phyloP scores from a whole-genome alignment of 2,329 filamentous ascomycete species.

The Erysiphe neolycopersici region DNA sequence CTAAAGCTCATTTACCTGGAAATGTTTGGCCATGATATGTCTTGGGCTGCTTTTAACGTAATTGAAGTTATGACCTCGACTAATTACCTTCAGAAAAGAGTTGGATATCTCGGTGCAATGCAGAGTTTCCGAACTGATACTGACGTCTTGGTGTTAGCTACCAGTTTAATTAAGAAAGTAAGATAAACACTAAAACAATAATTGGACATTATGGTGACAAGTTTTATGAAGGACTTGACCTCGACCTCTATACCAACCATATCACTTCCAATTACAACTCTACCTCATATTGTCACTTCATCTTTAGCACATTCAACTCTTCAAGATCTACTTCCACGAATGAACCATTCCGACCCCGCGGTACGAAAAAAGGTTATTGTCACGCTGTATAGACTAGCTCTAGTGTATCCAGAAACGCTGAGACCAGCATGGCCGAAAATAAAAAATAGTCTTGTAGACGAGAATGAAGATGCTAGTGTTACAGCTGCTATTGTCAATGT shows the following conservation, averaged over 20 bases:
- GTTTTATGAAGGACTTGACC: slow-evolving; percentile 34
- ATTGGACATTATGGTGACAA: slow-evolving; percentile 2
- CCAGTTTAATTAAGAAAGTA: slow-evolving; percentile 87
- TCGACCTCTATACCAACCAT: slow-evolving; percentile 49
- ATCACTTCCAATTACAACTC: slow-evolving; percentile 58
- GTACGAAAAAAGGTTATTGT: slow-evolving; percentile 93
- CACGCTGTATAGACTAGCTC: slow-evolving; percentile 70
- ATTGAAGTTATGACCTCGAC: slow-evolving; percentile 95
- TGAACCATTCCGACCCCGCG: slow-evolving; percentile 61
- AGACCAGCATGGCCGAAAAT: slow-evolving; percentile 92
- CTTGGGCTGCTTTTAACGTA: slow-evolving; percentile 94
- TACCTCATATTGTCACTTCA: slow-evolving; percentile 87
- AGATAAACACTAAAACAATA: not conserved
- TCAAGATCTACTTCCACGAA: slow-evolving; percentile 58
- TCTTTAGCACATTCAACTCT: slow-evolving; percentile 77
- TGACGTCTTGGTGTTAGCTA: slow-evolving; percentile 90
- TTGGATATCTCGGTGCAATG: slow-evolving; percentile 81
- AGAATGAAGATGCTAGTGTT: slow-evolving; percentile 70
- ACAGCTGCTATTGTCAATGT: slow-evolving; percentile 94
- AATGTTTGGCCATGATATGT: slow-evolving; percentile 99
- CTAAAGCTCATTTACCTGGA: slow-evolving; percentile 93
- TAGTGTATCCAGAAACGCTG: slow-evolving; percentile 91
- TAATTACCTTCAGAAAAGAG: slow-evolving; percentile 84
- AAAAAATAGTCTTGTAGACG: slow-evolving; percentile 77
- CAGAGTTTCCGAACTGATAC: slow-evolving; percentile 92